Evolutionary conservation across 768 basidiomycete species (phyloP), one percentile per base, ranked within the genome.

Genomic region (Amanita inopinata): DNA sequence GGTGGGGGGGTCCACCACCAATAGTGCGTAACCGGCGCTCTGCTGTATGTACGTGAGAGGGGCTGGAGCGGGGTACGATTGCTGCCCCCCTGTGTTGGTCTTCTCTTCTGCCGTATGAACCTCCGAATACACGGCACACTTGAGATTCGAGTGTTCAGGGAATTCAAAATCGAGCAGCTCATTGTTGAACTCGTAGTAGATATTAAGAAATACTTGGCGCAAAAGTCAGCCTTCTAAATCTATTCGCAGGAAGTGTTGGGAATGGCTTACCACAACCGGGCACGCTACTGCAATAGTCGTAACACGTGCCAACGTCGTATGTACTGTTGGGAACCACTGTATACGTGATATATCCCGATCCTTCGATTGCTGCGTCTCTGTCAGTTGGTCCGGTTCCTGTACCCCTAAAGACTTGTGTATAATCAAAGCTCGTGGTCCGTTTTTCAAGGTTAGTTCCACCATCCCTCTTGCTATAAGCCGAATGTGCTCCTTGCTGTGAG

Each of bases 131-230:
- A 64, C 53, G 1, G 64, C 68, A 39, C 72, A 74, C 52, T 71
- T 73, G 51, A 72, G 57, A 45, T 71, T 70, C 0, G 71, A 72
- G 3, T 60, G 46, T 46, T 63, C 58, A 33, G 46, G 51, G 12
- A 43, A 43, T 17, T 35, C 42, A 17, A 35, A 32, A 30, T 43
- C 42, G 17, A 43, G 33, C 43, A 60, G 56, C 8, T 53, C 47
- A 47, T 72, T 72, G 51, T 71, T 73, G 56, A 55, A 63, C 46
- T 74, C 69, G 54, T 74, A 73, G 43, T 62, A 74, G 20, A 74
- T 40, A 47, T 74, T 74, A n/a, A 60, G 70, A 46, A 71, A 72
- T 6, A 69, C 72, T 73, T 38, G n/a, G n/a, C n/a, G 12, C 33
- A 5, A 19, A 24, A 32, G 14, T 36, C 18, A 22, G 15, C 33